Conservation (phyloP, 306 rosid genomes). For the Mimosa pudica region DNA sequence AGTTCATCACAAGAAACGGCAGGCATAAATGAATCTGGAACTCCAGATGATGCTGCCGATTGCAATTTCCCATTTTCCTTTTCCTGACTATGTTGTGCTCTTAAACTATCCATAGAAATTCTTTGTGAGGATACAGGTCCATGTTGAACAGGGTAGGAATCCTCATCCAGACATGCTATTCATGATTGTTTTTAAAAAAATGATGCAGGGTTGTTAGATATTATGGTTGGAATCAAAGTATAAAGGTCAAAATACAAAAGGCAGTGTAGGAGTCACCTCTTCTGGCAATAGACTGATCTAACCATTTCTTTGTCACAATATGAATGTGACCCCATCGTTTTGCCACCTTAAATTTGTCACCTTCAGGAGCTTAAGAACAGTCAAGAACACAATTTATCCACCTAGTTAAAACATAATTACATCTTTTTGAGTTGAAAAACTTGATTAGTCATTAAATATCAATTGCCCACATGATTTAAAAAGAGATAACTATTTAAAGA, state of each 20-base stretch:
- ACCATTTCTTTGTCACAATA: slow-evolving; percentile 86
- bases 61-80: slow-evolving; percentile 54
- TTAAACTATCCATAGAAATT: slow-evolving; percentile 47
- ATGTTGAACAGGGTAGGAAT: slow-evolving; percentile 72
- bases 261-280: slow-evolving; percentile 55
- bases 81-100: slow-evolving; percentile 62
- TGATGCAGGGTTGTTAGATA: slow-evolving; percentile 33
- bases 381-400: slow-evolving; percentile 61
- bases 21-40: slow-evolving; percentile 54
- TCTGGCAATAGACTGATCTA: slow-evolving; percentile 77
- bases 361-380: slow-evolving; percentile 83
- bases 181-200: slow-evolving; percentile 25
- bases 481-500: slow-evolving; percentile 27
- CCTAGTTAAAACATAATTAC: slow-evolving; percentile 29
- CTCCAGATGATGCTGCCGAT: slow-evolving; percentile 54
- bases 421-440: slow-evolving; percentile 19
- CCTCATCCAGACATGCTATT: slow-evolving; percentile 87
- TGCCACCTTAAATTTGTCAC: slow-evolving; percentile 94
- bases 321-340: slow-evolving; percentile 75
- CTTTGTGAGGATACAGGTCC: slow-evolving; percentile 64
- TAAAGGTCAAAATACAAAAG: slow-evolving; percentile 34
- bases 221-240: slow-evolving; percentile 16
- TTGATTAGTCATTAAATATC: slow-evolving; percentile 11
- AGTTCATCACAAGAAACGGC: slow-evolving; percentile 45
- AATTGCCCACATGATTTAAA: slow-evolving; percentile 24